Evolutionary conservation across 2,329 filamentous ascomycete species (phyloP), one percentile per base, ranked within the genome.

Genomic region (Colletotrichum salicis): DNA sequence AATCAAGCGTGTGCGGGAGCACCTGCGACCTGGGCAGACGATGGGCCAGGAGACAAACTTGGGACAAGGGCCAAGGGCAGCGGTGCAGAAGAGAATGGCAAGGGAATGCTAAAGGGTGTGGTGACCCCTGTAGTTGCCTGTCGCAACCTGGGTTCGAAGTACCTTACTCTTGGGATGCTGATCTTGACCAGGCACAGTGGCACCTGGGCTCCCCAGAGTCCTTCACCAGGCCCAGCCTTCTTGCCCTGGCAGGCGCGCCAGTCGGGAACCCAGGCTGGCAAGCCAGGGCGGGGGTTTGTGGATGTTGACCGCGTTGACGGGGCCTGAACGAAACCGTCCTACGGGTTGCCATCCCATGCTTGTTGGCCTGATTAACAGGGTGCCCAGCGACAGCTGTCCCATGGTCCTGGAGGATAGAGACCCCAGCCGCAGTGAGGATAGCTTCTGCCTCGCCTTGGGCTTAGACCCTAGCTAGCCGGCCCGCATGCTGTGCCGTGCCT

Each of bases 181-280:
- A 24, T 35, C 61, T 64, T 48, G n/a, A 35, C 41, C 41, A 48
- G 41, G 13, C 37, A 41, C 15, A 41, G 37, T 41, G 37, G 37
- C 37, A 41, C 37, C 19, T 41, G 15, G 37, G 19, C 41, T 48
- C 7, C 41, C 54, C 10, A n/a, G n/a, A 56, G 54, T 33, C 54
- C 31, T 8, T 31, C 61, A 33, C 15, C 22, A 41, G 48, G 41
- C 35, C 66, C 41, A 64, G 33, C 55, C 37, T 60, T 22, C 35
- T 19, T 27, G 52, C 51, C 57, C 67, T 70, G 56, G 45, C 62
- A 67, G 52, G 35, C 63, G 63, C 56, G 54, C 69, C 64, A 71
- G 69, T 71, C 64, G 64, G 69, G 58, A 68, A 64, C 59, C 29
- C 54, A 31, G 31, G 31, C 33, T n/a, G 24, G 22, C 13, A 65